Evolutionary conservation across 1,139 yeast genomes (phyloP).

Genomic region (Neolecta irregularis): DNA sequence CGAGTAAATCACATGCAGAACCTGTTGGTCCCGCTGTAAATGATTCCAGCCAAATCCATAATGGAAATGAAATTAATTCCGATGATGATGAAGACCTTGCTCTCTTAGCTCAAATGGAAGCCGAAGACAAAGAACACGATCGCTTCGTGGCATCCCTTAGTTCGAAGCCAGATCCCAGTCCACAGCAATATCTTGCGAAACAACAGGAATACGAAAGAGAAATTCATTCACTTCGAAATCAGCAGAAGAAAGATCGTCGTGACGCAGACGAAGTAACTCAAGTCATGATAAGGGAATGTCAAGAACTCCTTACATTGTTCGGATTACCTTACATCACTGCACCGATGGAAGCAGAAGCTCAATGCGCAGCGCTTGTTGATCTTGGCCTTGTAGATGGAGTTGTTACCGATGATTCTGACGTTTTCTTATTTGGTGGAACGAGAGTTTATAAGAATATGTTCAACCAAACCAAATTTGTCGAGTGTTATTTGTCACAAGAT

Average conservation of each 20-base stretch:
- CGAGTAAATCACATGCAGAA: neutral
- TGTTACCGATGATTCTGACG: conserved; percentile 94
- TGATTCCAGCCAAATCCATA: neutral
- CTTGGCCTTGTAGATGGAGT: conserved; percentile 80
- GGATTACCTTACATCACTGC: conserved; percentile 92
- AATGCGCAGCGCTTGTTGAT: conserved; percentile 63
- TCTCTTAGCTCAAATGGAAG: conserved; percentile 41
- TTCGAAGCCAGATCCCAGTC: neutral
- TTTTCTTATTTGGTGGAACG: conserved; percentile 84
- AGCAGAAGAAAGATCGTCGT: conserved; percentile 52
- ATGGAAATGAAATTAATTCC: conserved; percentile 26
- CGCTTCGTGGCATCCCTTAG: conserved; percentile 40
- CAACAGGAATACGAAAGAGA: conserved; percentile 33
- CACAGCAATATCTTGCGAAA: neutral
- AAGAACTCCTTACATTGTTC: conserved; percentile 66
- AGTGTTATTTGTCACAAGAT: conserved; percentile 52
- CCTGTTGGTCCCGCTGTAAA: neutral
- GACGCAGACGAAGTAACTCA: conserved; percentile 87
- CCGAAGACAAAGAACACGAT: conserved; percentile 60
- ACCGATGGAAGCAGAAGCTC: conserved; percentile 98
- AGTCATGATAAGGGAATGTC: conserved; percentile 78
- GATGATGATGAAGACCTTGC: conserved; percentile 66
- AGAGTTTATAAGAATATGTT: conserved; percentile 83
- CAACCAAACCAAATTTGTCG: conserved; percentile 83
- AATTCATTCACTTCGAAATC: conserved; percentile 35